A percentile compares a stretch with the other conserved stretches of the same genome.
These are phyloP conservation scores for Aspergillus carlsbadensis DNA, from an alignment of 495 filamentous ascomycete genomes.

Conservation along the genomic window DNA sequence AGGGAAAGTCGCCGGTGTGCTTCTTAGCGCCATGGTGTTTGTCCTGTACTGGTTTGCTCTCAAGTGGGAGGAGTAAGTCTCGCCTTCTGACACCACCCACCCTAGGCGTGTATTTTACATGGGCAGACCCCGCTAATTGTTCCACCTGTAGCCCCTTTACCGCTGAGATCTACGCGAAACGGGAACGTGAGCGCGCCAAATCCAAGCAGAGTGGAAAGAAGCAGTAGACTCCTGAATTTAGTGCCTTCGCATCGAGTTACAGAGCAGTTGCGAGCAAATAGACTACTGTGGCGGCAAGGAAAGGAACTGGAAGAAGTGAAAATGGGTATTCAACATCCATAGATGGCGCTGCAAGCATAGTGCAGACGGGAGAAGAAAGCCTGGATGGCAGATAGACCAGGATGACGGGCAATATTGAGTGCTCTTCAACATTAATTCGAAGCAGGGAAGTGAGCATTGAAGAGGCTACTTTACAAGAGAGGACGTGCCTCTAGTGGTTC, in stretches of 20 bases:
- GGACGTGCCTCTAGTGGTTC: background rate
- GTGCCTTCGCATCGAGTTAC: background rate
- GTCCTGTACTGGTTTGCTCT: slow-evolving; percentile 80
- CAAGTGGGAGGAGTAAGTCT: slow-evolving; percentile 78
- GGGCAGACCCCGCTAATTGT: slow-evolving; percentile 18
- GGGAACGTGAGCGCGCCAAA: slow-evolving; percentile 51
- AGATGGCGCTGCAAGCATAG: slow-evolving; percentile 6
- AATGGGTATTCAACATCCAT: slow-evolving; percentile 40
- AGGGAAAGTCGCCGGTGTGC: slow-evolving; percentile 83
- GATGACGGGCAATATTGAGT: background rate
- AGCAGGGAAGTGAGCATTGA: background rate
- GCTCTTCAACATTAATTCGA: slow-evolving; percentile 11
- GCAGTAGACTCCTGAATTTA: slow-evolving; percentile 24
- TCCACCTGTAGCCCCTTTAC: slow-evolving; percentile 76
- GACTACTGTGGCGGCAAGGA: too few species aligned
- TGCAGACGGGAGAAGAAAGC: background rate
- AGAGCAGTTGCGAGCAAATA: too few species aligned
- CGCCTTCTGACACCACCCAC: slow-evolving; percentile 5
- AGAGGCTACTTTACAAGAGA: background rate
- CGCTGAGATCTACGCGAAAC: slow-evolving; percentile 87
- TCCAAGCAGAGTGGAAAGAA: slow-evolving; percentile 40
- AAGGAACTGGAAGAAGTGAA: background rate
- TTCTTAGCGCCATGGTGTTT: slow-evolving; percentile 74
- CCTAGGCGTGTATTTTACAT: background rate
- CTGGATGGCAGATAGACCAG: background rate